Base-by-base conservation (phyloP, 225 moss, liverwort and hornwort species). In the Anthoceros angustus region DNA sequence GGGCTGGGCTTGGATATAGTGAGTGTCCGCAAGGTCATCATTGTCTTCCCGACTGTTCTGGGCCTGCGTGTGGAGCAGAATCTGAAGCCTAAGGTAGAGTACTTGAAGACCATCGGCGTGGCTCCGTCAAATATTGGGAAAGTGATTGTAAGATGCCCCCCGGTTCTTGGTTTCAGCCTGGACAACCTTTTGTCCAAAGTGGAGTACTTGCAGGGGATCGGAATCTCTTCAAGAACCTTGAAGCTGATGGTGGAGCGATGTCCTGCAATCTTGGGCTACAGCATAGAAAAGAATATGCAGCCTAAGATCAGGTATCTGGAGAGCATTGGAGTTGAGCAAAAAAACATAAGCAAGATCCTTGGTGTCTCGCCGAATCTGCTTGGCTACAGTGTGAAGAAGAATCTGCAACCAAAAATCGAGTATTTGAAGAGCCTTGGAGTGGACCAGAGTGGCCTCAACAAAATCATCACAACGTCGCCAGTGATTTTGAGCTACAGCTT, bases 251-350 rank as follows among this genome's bases (percentile, higher is more conserved):
- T 32, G 32, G 32, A 32, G 32, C 32, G 32, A 32, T 32, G 32
- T 32, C 32, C 32, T 32, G 76, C 75, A 68, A 76, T 79, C 43
- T 79, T 79, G 62, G 75, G 79, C 64, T 67, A 75, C 25, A 79
- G 79, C 63, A 79, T 75, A 25, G 79, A 79, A 61, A 76, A 79
- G 49, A 79, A 79, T 42, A 73, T 79, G 2, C 38, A 75, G 21
- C 79, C 79, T 20, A 79, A 79, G 65, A 73, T 79, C 25, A 79
- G 73, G 50, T 79, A 79, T 63, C 70, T 79, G 64, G 76, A 79
- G 68, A 79, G 79, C 62, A 66, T 79, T 10, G 79, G 79, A 39
- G 79, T 79, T 41, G 70, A 68, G 73, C 73, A 73, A 48, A 68
- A 62, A 64, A 70, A 76, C 62, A 79, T 79, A 76, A 76, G 79